Evolutionary conservation across 2,329 filamentous ascomycete genomes (phyloP).

Genomic region (Calonectria naviculata): DNA sequence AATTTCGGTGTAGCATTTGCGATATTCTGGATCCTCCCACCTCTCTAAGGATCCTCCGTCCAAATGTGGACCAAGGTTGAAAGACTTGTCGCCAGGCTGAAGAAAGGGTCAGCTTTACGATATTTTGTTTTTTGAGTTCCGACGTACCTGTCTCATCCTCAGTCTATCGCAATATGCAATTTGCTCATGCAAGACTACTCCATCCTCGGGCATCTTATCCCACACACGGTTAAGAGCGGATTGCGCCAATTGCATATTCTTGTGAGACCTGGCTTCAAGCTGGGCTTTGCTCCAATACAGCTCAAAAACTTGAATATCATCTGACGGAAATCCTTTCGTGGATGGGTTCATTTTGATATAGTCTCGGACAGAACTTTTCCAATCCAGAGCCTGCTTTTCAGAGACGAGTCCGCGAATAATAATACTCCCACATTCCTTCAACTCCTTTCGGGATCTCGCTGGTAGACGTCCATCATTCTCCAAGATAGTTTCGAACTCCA

Average conservation of each 20-base stretch:
- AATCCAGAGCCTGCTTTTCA: neutral
- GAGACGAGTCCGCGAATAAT: neutral
- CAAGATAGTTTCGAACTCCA: neutral
- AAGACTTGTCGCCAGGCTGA: neutral
- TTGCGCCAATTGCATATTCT: neutral
- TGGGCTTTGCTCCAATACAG: constrained; percentile 1
- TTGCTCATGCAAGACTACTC: neutral
- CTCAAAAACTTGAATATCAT: neutral
- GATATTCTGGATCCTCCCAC: neutral
- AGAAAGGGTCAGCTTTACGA: neutral
- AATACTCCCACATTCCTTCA: neutral
- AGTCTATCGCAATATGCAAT: neutral
- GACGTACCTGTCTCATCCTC: neutral
- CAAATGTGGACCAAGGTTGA: neutral
- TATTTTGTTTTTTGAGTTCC: neutral
- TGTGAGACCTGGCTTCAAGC: neutral
- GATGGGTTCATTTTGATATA: neutral
- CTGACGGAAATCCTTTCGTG: neutral
- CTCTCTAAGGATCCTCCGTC: constrained; percentile 1
- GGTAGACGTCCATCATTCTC: neutral
- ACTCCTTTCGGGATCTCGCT: neutral
- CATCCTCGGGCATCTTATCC: neutral
- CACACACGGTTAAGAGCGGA: neutral
- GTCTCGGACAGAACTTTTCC: neutral
- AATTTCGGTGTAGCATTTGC: neutral